A percentile compares a stretch with the other conserved stretches of the same genome.
Conservation (phyloP, 257 asterid genomes). For the Capsicum chinense region DNA sequence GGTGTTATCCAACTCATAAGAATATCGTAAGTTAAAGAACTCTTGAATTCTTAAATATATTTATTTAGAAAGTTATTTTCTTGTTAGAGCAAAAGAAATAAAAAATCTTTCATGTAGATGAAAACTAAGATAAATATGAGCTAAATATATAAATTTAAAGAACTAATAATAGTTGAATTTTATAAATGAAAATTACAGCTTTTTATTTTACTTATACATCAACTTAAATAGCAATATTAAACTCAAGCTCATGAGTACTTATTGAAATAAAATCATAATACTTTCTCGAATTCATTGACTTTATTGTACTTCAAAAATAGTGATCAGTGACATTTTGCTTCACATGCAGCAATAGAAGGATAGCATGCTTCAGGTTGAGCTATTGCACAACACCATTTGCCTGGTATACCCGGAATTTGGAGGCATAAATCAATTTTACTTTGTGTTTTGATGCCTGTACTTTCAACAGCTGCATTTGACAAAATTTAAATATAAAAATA, state of each 20-base stretch:
- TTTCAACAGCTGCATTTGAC: neutral
- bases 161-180: neutral
- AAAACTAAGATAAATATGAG: neutral
- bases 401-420: neutral
- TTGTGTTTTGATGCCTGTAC: neutral
- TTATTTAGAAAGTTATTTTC: neutral
- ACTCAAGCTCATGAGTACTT: neutral
- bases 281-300: neutral
- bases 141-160: neutral
- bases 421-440: neutral
- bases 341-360: neutral
- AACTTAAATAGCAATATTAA: neutral
- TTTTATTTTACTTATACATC: neutral
- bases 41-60: too few relatives aligned
- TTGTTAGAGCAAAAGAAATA: neutral
- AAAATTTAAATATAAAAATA: neutral
- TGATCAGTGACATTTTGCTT: neutral
- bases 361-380: neutral
- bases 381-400: neutral
- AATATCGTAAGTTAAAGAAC: neutral
- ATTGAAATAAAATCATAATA: neutral
- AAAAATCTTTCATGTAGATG: neutral
- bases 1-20: neutral
- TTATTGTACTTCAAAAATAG: neutral
- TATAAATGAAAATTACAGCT: neutral